phyloP scores from a whole-genome alignment of 2,329 filamentous ascomycete genomes.

The Pseudocercospora macadamiae region DNA sequence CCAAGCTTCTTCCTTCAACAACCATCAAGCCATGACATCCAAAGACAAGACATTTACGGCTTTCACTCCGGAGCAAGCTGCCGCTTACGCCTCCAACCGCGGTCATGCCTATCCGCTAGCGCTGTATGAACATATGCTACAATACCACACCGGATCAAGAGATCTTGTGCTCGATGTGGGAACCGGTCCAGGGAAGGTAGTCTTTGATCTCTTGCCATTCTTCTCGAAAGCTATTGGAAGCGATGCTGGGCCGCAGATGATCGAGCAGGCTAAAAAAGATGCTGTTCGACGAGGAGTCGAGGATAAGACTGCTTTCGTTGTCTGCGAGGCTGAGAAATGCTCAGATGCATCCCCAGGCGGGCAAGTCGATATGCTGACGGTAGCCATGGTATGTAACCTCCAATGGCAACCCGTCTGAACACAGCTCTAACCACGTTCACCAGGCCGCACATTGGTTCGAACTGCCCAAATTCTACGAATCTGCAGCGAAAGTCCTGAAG shows the following conservation, averaged over 20 bases:
- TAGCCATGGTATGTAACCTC: conserved; percentile 24
- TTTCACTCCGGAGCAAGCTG: conserved; percentile 50
- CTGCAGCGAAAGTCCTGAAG: conserved; percentile 51
- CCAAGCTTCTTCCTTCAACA: neutral
- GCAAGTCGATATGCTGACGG: conserved; percentile 29
- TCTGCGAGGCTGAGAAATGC: conserved; percentile 23
- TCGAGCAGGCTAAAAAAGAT: conserved; percentile 47
- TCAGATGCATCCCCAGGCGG: conserved; percentile 11
- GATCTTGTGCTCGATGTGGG: conserved; percentile 56
- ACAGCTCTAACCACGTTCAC: neutral
- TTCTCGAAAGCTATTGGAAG: conserved; percentile 55
- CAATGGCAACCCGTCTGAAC: too few relatives aligned
- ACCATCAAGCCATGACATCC: conserved; percentile 14
- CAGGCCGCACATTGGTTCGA: conserved; percentile 59
- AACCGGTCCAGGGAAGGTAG: conserved; percentile 59
- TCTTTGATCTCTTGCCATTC: conserved; percentile 48
- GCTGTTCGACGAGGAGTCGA: conserved; percentile 8
- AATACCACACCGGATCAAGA: conserved; percentile 52
- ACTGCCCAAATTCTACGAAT: conserved; percentile 54
- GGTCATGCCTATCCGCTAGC: conserved; percentile 46
- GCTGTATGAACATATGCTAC: conserved; percentile 53
- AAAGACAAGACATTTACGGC: conserved; percentile 51
- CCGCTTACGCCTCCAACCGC: conserved; percentile 49
- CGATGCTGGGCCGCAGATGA: conserved; percentile 59
- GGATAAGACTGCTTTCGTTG: conserved; percentile 18